These are phyloP conservation scores for Pleurotus eryngii DNA, from an alignment of 768 basidiomycete genomes.

Conservation along the genomic window DNA sequence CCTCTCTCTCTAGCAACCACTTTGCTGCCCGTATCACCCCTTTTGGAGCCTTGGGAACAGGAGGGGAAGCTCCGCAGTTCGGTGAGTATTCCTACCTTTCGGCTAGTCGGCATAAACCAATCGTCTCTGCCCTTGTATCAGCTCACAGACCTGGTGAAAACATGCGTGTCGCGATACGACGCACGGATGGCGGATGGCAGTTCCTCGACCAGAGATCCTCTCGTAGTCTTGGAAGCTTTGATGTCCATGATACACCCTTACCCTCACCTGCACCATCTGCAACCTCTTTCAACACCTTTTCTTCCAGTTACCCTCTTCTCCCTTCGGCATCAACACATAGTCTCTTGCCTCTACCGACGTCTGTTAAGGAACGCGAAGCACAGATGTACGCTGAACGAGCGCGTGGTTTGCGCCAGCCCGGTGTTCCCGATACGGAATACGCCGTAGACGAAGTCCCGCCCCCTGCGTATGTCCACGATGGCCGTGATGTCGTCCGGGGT, in stretches of 20 bases:
- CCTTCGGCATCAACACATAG: background rate
- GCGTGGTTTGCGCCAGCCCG: background rate
- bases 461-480: constrained; percentile 3
- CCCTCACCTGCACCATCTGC: constrained; percentile 4
- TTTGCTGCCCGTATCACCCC: constrained; percentile 39
- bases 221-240: constrained; percentile 27
- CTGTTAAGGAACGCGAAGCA: background rate
- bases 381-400: constrained; percentile 4
- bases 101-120: background rate
- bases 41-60: constrained; percentile 32
- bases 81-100: constrained; percentile 24
- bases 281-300: background rate
- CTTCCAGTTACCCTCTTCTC: background rate
- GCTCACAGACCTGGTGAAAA: constrained; percentile 50
- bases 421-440: background rate
- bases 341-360: background rate
- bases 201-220: constrained; percentile 41
- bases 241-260: background rate
- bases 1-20: constrained; percentile 28
- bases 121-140: constrained; percentile 13
- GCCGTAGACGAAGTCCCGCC: background rate
- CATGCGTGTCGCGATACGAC: constrained; percentile 56
- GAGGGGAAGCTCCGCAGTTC: constrained; percentile 33
- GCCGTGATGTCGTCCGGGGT: background rate
- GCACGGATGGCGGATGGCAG: constrained; percentile 54